Base-by-base conservation (phyloP, 2,329 filamentous ascomycete species). In the Colletotrichum costaricense region DNA sequence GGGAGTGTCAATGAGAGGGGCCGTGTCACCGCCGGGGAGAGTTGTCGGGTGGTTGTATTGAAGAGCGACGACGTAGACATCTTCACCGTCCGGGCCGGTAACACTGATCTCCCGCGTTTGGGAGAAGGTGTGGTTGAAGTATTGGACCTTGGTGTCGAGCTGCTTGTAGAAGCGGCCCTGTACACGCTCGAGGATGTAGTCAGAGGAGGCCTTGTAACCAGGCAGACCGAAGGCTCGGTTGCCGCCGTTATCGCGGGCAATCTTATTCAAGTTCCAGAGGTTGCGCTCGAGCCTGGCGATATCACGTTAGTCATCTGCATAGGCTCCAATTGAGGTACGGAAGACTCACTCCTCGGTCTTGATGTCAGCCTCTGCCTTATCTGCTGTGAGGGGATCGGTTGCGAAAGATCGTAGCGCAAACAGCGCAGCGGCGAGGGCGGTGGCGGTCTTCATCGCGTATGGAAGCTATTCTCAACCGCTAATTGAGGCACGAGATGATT, bases 211-310 rank as follows among this genome's bases (percentile, higher is more conserved):
- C 63, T 86, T 85, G 83, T 87, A 92, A 16, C 90, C 90, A 1
- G 89, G 88, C 11, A 88, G 81, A 16, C 90, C 90, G 71, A 90
- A 91, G 5, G 90, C 90, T 63, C 90, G 85, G 79, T 90, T 91
- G 19, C 89, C 89, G 52, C 88, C 88, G 76, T 92, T 88, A 64
- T 85, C 82, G 35, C 80, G 81, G 14, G 85, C 89, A 67, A 91
- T 91, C 56, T 84, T 80, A 77, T 91, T 84, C 6, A 92, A 82
- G 70, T 86, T 84, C 77, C 84, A 82, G n/a, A 92, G 85, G 58
- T 88, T 88, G 67, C 84, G 82, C 79, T 87, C 84, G 24, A 92
- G 81, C 26, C 89, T 90, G 63, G 5, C 5, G 0, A 9, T 4
- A n/a, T 26, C 35, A 7, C 16, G 24, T 58, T 16, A 67, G 35